Base-by-base conservation (phyloP, 225 moss, liverwort and hornwort species). In the Pseudoscleropodium purum region DNA sequence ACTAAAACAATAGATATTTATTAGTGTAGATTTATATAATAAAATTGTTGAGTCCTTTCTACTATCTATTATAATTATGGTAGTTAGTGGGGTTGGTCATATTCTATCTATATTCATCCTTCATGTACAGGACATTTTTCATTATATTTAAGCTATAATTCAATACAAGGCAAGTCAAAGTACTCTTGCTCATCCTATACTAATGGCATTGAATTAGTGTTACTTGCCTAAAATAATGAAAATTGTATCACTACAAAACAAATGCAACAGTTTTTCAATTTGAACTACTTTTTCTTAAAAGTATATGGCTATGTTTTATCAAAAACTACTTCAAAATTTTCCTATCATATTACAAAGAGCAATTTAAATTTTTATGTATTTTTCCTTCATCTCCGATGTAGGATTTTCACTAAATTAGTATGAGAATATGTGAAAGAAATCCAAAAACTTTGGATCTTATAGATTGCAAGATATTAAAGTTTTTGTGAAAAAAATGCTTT, bases 111-210 rank as follows among this genome's bases (percentile, higher is more conserved):
- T 49, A 2, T 49, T 31, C 13, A 37, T 0, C 49, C 19, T 7
- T 12, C n/a, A 49, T 7, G 19, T 75, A 3, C 2, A 49, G 7
- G 7, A 33, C 4, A 31, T 47, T 47, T 75, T 49, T 33, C 2
- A 75, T n/a, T 33, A 49, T 13, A 33, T 76, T 0, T 76, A 21
- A 2, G 1, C 34, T 33, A 2, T 3, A 33, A 20, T 21, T 75
- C 33, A 51, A 51, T 0, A 51, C 1, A 47, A 0, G 6, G 1
- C 4, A 18, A 31, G 18, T n/a, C n/a, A n/a, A n/a, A n/a, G 2
- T 18, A 75, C 33, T 49, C 0, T 12, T 0, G 31, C 49, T 75
- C 7, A 74, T 30, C 9, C 4, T 74, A 45, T 18, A 49, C 49
- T 19, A 13, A 49, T 0, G 33, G 10, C 1, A 0, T 49, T 11